Evolutionary conservation across 495 filamentous ascomycete genomes (phyloP).

Genomic region (Hypoxylon crocopeplum): DNA sequence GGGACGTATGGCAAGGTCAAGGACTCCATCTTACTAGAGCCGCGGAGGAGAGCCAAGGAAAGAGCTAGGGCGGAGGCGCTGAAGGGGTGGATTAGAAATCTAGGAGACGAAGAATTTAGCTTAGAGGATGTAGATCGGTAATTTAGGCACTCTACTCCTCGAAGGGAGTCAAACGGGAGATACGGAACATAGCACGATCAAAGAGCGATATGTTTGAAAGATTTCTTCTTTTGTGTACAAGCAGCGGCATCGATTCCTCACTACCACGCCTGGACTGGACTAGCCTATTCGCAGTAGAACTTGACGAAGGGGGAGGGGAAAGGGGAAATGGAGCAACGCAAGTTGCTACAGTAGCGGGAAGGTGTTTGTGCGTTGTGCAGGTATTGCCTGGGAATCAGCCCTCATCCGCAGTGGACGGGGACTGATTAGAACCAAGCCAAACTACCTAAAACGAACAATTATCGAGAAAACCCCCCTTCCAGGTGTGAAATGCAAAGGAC

Average conservation of each 20-base stretch:
- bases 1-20: conserved; percentile 59
- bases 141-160: too few species aligned
- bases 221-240: conserved; percentile 20
- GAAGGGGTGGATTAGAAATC: conserved; percentile 66
- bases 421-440: conserved; percentile 8
- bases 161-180: too few species aligned
- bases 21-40: conserved; percentile 42
- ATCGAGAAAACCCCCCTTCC: conserved; percentile 2
- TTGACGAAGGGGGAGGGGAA: too few species aligned
- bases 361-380: not conserved
- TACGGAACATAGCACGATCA: too few species aligned
- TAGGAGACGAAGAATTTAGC: conserved; percentile 58
- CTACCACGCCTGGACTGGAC: conserved; percentile 10
- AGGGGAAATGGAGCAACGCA: not conserved
- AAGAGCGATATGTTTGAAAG: too few species aligned
- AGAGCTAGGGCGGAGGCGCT: conserved; percentile 56
- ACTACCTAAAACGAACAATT: conserved; percentile 28
- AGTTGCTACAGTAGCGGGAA: conserved; percentile 18
- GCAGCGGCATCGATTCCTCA: conserved; percentile 18
- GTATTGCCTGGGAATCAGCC: not conserved
- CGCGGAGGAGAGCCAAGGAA: conserved; percentile 56
- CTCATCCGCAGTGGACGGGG: not conserved
- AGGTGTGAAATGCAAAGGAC: conserved; percentile 17
- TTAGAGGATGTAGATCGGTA: conserved; percentile 10
- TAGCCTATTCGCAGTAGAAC: too few species aligned